Conservation (phyloP, 2,329 filamentous ascomycete species). For the Epichloe gansuensis region DNA sequence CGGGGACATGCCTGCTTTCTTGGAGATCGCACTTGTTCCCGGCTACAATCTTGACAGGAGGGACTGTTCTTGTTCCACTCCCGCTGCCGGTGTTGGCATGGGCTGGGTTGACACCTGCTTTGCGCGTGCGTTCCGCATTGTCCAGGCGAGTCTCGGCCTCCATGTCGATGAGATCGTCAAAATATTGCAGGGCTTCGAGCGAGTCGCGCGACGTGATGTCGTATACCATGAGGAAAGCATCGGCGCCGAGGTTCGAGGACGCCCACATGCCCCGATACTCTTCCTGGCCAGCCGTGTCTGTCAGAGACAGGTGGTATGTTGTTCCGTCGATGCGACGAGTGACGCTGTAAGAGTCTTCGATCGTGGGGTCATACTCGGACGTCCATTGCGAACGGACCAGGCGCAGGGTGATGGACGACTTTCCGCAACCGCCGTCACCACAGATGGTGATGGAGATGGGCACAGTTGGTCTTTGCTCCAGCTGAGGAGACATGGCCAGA, state of each 20-base stretch:
- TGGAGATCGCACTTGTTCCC: slow-evolving; percentile 81
- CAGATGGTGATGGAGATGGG: slow-evolving; percentile 71
- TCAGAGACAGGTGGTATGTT: slow-evolving; percentile 66
- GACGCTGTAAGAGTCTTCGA: slow-evolving; percentile 76
- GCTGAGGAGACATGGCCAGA: slow-evolving; percentile 1
- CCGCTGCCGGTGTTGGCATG: slow-evolving; percentile 17
- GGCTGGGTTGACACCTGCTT: slow-evolving; percentile 25
- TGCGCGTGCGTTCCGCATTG: slow-evolving; percentile 41
- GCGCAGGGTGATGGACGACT: slow-evolving; percentile 74
- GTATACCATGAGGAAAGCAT: slow-evolving; percentile 79
- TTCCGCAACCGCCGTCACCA: slow-evolving; percentile 74
- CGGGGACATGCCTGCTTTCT: slow-evolving; percentile 54
- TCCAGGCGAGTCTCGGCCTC: slow-evolving; percentile 60
- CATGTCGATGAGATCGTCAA: slow-evolving; percentile 75
- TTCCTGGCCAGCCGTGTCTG: slow-evolving; percentile 81
- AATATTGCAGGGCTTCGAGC: slow-evolving; percentile 62
- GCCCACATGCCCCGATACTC: slow-evolving; percentile 85
- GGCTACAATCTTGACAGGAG: slow-evolving; percentile 71
- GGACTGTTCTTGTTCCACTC: slow-evolving; percentile 38
- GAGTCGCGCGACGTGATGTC: slow-evolving; percentile 64
- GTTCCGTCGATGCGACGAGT: slow-evolving; percentile 71
- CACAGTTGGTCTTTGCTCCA: slow-evolving; percentile 25
- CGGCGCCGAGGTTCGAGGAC: slow-evolving; percentile 61
- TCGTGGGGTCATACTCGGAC: slow-evolving; percentile 69
- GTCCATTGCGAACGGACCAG: slow-evolving; percentile 77